Evolutionary conservation across 345 rosid genomes (phyloP).

Genomic region (Eucalyptus coolabah): DNA sequence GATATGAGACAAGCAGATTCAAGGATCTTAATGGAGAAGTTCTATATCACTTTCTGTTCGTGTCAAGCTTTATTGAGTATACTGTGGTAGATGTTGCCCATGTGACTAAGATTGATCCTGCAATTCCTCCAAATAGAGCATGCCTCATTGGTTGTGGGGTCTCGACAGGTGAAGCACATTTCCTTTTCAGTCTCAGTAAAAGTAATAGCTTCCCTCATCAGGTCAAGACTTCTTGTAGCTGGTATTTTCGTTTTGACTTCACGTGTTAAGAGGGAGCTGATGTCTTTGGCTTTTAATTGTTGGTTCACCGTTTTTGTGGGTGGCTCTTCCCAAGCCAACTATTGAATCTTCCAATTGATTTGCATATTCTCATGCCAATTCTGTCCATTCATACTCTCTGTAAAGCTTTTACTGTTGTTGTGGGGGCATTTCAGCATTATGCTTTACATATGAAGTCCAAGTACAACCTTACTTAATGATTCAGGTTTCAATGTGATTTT

Average conservation of each 20-base stretch:
- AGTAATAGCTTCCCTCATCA: background rate
- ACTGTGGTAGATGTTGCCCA: slow-evolving; percentile 67
- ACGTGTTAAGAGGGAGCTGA: background rate
- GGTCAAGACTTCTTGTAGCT: background rate
- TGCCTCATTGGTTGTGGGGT: slow-evolving; percentile 88
- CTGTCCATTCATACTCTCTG: background rate
- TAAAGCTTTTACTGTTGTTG: background rate
- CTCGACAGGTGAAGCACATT: slow-evolving; percentile 44
- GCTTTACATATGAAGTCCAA: background rate
- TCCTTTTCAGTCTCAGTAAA: background rate
- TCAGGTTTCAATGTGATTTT: background rate
- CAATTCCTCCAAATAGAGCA: slow-evolving; percentile 58
- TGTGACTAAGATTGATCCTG: slow-evolving; percentile 49
- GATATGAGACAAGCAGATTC: slow-evolving; percentile 69
- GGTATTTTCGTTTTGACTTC: background rate
- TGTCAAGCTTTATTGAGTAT: slow-evolving; percentile 73
- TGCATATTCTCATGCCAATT: background rate
- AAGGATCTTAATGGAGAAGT: slow-evolving; percentile 56
- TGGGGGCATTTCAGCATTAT: background rate
- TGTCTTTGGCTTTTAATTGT: background rate
- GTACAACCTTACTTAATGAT: background rate
- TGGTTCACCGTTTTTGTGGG: background rate
- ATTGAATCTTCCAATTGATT: background rate
- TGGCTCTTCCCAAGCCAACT: background rate
- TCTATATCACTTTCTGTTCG: slow-evolving; percentile 56